Evolutionary conservation across 2,329 filamentous ascomycete genomes (phyloP), one percentile per base, ranked within the genome.

Genomic region (Coniochaeta ligniaria): DNA sequence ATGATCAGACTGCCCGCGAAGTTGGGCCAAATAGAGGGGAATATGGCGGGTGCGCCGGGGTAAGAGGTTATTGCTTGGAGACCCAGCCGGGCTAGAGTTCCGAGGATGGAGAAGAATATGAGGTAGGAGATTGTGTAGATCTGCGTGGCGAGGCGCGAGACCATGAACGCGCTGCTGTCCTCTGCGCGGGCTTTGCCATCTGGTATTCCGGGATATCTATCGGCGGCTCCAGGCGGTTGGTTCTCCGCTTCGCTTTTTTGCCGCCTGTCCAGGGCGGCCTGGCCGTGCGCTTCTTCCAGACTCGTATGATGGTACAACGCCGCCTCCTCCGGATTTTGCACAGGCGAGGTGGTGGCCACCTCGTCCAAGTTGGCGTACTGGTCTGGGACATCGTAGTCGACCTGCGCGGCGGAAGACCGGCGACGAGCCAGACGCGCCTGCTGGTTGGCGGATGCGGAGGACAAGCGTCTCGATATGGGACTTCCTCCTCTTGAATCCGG

Each of bases 1-100:
- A 98, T 90, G 61, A 96, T 66, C 0, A 96, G 70, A 60, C 90
- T 89, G 1, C 94, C 94, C 1, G 80, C 85, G 55, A 96, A 88
- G 69, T 98, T 97, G 62, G 92, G 88, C 94, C 94, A 98, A 24
- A 96, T 74, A 1, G 90, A 87, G 58, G 85, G 83, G 60, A 91
- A 93, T 6, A 85, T 78, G 24, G 95, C 78, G 0, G 92, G 92
- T 0, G 90, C 85, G 24, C 88, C 89, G 1, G 89, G 86, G 71
- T 96, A 97, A 5, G 43, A 84, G 0, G 92, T 95, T 58, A 97
- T 76, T 55, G 88, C 87, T 69, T 92, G 85, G 8, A 96, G 76
- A 4, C 92, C 93, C 0, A 97, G 77, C 12, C 94, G 85, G 0
- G 92, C 90, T 28, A 97, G 82, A 0, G 92, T 95, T 38, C 94